Base-by-base conservation (phyloP, 2,329 filamentous ascomycete species). In the Aureobasidium vineae region DNA sequence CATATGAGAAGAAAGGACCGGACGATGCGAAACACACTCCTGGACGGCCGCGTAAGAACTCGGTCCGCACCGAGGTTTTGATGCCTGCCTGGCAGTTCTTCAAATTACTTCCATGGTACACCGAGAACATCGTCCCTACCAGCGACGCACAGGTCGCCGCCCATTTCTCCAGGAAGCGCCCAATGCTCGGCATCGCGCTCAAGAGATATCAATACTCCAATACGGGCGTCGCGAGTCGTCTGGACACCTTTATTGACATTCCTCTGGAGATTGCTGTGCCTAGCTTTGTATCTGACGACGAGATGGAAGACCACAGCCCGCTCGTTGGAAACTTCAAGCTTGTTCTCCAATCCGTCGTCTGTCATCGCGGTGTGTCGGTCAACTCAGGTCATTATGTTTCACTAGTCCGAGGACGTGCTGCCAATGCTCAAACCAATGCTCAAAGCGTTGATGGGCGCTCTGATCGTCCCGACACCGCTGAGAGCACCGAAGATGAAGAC, bases 1-100 rank as follows among this genome's bases (percentile, higher is more conserved):
- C 70, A 11, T 77, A 78, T 60, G 69, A 75, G 41, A 73, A 63
- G 83, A 87, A 70, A 84, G 38, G 21, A 73, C 72, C 73, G 28
- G 70, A 77, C 79, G 71, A 76, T 45, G 78, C 79, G 63, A 75
- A 65, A 11, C 45, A 16, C 10, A 50, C 47, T 36, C 64, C 64
- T 45, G 64, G 15, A 43, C 53, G 50, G 69, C 74, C 59, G 52
- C 59, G 50, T 68, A 70, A 59, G 66, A 69, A 45, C 57, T 73
- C 41, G 72, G 73, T 73, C 13, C 71, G 84, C 70, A 97, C 94
- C 74, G 93, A 96, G 72, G 90, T 98, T 16, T 88, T 94, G 67
- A 97, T 98, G 81, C 94, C 94, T 43, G 95, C 95, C 1, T 98
- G 93, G 92, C 94, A 97, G 73, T 97, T 98, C 74, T 98, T 97